phyloP scores from a whole-genome alignment of 495 filamentous ascomycete genomes.

The Chaetomium fimeti region DNA sequence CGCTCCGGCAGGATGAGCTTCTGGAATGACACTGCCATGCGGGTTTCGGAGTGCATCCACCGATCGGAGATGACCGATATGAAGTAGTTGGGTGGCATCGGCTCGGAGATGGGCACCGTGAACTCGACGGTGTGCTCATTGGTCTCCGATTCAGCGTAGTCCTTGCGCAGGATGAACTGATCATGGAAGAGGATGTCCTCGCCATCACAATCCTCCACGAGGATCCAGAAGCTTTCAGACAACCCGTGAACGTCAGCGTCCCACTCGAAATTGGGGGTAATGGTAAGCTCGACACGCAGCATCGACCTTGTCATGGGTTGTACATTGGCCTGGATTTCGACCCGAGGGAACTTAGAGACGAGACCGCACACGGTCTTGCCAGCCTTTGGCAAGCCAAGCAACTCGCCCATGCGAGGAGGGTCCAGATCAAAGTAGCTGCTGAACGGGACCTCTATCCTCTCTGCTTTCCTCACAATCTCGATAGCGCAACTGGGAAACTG shows the following conservation, averaged over 20 bases:
- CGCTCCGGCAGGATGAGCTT: constrained; percentile 92
- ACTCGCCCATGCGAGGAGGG: constrained; percentile 93
- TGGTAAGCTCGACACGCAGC: constrained; percentile 89
- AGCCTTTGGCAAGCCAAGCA: constrained; percentile 87
- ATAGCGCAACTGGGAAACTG: constrained; percentile 80
- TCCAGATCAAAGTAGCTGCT: constrained; percentile 92
- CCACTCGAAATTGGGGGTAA: constrained; percentile 95
- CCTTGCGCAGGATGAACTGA: constrained; percentile 83
- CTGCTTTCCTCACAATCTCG: constrained; percentile 87
- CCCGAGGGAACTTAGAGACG: constrained; percentile 86
- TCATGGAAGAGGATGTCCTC: constrained; percentile 96
- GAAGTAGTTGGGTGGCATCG: constrained; percentile 98
- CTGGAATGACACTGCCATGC: constrained; percentile 88
- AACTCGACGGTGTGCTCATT: constrained; percentile 98
- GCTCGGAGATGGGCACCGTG: constrained; percentile 92
- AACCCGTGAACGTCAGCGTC: constrained; percentile 83
- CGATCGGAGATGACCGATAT: constrained; percentile 90
- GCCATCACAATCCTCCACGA: constrained; percentile 96
- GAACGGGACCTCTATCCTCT: constrained; percentile 94
- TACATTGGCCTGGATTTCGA: constrained; percentile 88
- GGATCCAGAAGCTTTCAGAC: constrained; percentile 92
- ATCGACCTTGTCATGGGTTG: constrained; percentile 94
- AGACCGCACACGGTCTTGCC: constrained; percentile 81
- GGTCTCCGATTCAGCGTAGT: constrained; percentile 73
- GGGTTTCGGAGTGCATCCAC: constrained; percentile 98